Evolutionary conservation across 176 grass and related monocot species (phyloP), one percentile per base, ranked within the genome.

Genomic region (Oryza officinalis): DNA sequence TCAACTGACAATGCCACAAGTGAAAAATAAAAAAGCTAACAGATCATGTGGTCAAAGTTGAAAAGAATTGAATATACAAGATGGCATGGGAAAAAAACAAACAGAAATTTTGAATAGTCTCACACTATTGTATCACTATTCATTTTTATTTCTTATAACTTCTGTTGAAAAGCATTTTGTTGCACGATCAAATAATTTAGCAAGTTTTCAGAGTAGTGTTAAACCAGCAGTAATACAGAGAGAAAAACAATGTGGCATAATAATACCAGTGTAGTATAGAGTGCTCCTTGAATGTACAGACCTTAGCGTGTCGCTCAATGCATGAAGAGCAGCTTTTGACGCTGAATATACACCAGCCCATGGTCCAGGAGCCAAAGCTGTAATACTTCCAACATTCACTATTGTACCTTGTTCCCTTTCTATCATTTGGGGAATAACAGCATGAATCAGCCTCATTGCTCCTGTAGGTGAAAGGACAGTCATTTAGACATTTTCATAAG

Each of bases 271-370:
- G 5, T 68, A 63, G 80, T 11, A 70, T 17, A 46, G 44, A 49
- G 8, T 25, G 47, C 5, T 52, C 49, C 26, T 54, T 64, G 20
- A 61, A 69, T 50, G 14, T 30, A 75, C 88, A 78, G 78, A 98
- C 95, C 95, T 98, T 59, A 98, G 66, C 20, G 93, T 87, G 66
- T 98, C 96, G 1, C 84, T 92, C 77, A 98, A 84, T 66, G 96
- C 96, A 83, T 98, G 96, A 71, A 98, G 75, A 46, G 91, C 93
- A 70, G 96, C 85, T 90, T 98, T 98, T 33, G 96, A 98, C 30
- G 96, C 91, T n/a, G 93, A 87, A 81, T 98, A 98, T 28, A 81
- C 93, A 63, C 96, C 96, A 47, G 91, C 96, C 96, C 96, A 98
- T 13, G 96, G 96, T 87, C 96, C 96, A 81, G 96, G 89, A 68